Percentiles rank a stretch among this genome's conserved stretches.
Conservation (phyloP, 768 basidiomycete species). For the Psilocybe subaeruginosa region DNA sequence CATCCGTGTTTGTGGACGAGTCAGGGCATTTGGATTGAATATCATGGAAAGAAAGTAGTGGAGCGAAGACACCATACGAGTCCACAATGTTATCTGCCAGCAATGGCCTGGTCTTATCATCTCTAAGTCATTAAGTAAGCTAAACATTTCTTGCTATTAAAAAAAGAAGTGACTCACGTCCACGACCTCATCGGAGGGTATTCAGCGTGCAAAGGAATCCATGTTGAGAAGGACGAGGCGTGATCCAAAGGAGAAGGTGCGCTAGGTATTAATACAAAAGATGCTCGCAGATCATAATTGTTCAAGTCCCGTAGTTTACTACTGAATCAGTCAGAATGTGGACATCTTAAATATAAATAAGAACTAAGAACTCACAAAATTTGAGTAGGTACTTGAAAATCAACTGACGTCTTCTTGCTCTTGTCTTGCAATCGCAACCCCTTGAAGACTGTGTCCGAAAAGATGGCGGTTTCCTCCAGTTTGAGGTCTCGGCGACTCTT, state of each 20-base stretch:
- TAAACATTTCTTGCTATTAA: neutral
- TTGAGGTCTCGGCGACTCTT: neutral
- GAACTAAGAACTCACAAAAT: constrained; percentile 30
- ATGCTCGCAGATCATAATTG: constrained; percentile 38
- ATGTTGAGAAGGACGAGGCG: constrained; percentile 33
- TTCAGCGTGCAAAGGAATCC: constrained; percentile 27
- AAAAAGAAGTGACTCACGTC: neutral
- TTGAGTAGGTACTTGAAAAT: constrained; percentile 30
- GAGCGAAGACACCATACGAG: constrained; percentile 35
- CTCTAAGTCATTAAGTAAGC: neutral
- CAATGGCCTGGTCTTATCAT: constrained; percentile 1
- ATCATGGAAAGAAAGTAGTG: constrained; percentile 34
- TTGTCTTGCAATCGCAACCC: constrained; percentile 29
- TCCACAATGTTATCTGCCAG: constrained; percentile 32
- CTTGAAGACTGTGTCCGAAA: constrained; percentile 31
- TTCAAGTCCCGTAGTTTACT: constrained; percentile 26
- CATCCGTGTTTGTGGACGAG: neutral
- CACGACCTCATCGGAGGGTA: constrained; percentile 20
- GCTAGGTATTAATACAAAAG: constrained; percentile 36
- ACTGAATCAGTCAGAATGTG: neutral
- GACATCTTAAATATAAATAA: neutral
- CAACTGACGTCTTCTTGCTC: constrained; percentile 24
- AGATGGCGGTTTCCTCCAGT: constrained; percentile 21
- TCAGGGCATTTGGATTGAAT: constrained; percentile 24
- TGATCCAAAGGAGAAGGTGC: constrained; percentile 33